A percentile compares a stretch with the other conserved stretches of the same genome.
phyloP scores from a whole-genome alignment of 2,329 filamentous ascomycete species.

The Trichoderma hamatum region DNA sequence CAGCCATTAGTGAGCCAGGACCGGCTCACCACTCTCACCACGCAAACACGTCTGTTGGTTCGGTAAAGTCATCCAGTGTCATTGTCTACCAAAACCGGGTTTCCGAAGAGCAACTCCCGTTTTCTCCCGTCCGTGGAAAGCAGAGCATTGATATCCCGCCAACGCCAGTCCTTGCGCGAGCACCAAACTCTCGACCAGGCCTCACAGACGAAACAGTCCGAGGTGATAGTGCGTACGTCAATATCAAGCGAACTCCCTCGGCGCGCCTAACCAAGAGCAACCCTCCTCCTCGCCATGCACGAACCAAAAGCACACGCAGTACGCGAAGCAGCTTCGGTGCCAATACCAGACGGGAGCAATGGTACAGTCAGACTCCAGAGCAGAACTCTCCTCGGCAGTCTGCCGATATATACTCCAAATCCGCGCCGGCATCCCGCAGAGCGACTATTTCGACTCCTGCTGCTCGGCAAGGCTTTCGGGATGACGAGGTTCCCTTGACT shows the following conservation, averaged over 20 bases:
- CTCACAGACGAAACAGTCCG: slow-evolving; percentile 64
- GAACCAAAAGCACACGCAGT: slow-evolving; percentile 42
- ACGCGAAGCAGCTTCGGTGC: slow-evolving; percentile 51
- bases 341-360: slow-evolving; percentile 47
- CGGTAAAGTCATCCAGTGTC: slow-evolving; percentile 54
- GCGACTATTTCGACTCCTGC: slow-evolving; percentile 43
- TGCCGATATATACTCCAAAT: slow-evolving; percentile 37
- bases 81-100: slow-evolving; percentile 54
- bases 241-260: slow-evolving; percentile 56
- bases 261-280: slow-evolving; percentile 53
- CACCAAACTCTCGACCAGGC: slow-evolving; percentile 64
- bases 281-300: slow-evolving; percentile 40
- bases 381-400: slow-evolving; percentile 39
- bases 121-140: slow-evolving; percentile 42
- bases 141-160: slow-evolving; percentile 51
- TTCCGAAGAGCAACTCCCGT: slow-evolving; percentile 38
- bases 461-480: slow-evolving; percentile 49
- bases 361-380: slow-evolving; percentile 44
- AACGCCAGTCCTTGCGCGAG: slow-evolving; percentile 58
- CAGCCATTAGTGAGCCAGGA: slow-evolving; percentile 13
- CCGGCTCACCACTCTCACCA: slow-evolving; percentile 35
- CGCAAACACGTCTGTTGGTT: slow-evolving; percentile 38
- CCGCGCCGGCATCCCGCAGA: slow-evolving; percentile 29
- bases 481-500: slow-evolving; percentile 49
- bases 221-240: slow-evolving; percentile 62